Percentiles rank a stretch among this genome's conserved stretches.
These are phyloP conservation scores for Cladophialophora exuberans DNA, from an alignment of 2,329 filamentous ascomycete genomes.

Conservation along the genomic window DNA sequence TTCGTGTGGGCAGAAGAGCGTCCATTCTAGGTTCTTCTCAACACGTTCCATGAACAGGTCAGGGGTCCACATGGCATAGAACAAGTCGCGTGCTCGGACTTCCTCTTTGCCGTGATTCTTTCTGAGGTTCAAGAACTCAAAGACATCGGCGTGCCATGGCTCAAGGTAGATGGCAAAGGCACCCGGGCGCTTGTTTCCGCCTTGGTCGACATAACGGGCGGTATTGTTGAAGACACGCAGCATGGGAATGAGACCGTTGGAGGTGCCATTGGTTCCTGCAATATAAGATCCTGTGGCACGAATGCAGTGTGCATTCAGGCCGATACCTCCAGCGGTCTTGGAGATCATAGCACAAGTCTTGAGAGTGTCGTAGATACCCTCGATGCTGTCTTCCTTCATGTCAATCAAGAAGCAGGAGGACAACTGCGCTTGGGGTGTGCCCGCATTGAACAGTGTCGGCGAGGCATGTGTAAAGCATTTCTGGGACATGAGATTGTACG, in stretches of 20 bases:
- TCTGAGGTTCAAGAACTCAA: slow-evolving; percentile 93
- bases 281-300: slow-evolving; percentile 98
- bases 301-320: slow-evolving; percentile 94
- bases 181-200: slow-evolving; percentile 98
- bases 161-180: slow-evolving; percentile 99
- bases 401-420: slow-evolving; percentile 99
- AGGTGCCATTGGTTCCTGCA: slow-evolving; percentile 95
- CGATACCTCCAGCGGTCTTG: slow-evolving; percentile 98
- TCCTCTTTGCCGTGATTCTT: slow-evolving; percentile 99
- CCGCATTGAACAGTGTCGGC: slow-evolving; percentile 96
- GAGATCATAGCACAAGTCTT: slow-evolving; percentile 99
- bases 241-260: slow-evolving; percentile 97
- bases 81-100: slow-evolving; percentile 92
- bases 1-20: slow-evolving; percentile 97
- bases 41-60: slow-evolving; percentile 99
- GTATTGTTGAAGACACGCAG: slow-evolving; percentile 99
- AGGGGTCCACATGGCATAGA: slow-evolving; percentile 97
- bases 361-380: slow-evolving; percentile 97
- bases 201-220: slow-evolving; percentile 96
- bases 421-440: slow-evolving; percentile 90
- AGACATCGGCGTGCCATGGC: slow-evolving; percentile 98
- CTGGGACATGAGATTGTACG: slow-evolving; percentile 98
- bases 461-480: slow-evolving; percentile 99
- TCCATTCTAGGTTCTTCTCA: slow-evolving; percentile 95
- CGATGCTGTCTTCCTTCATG: slow-evolving; percentile 99